Base-by-base conservation (phyloP, 2,329 filamentous ascomycete genomes). In the Sarocladium strictum region DNA sequence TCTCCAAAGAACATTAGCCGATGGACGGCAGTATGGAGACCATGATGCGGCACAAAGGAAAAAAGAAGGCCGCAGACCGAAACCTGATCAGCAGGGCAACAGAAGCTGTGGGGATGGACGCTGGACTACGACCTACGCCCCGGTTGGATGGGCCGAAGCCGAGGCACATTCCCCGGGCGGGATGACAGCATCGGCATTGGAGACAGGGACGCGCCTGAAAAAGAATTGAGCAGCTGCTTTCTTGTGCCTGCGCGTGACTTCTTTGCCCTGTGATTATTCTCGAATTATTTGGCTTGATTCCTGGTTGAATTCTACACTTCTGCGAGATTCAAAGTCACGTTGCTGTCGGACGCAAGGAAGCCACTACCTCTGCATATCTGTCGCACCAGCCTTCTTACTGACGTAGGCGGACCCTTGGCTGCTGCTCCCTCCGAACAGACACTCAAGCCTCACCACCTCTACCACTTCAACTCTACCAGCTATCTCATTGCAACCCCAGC, bases 61-160 rank as follows among this genome's bases (percentile, higher is more conserved):
- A 7, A 38, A n/a, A 5, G 6, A 38, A 38, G 12, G 9, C 35
- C 15, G 12, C n/a, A n/a, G n/a, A n/a, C n/a, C n/a, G n/a, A n/a
- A n/a, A n/a, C n/a, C n/a, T n/a, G n/a, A n/a, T n/a, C n/a, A n/a
- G n/a, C n/a, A n/a, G n/a, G n/a, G n/a, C n/a, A n/a, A n/a, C n/a
- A n/a, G n/a, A n/a, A n/a, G n/a, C n/a, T n/a, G n/a, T n/a, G n/a
- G n/a, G n/a, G n/a, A n/a, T n/a, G n/a, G n/a, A n/a, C n/a, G n/a
- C n/a, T n/a, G n/a, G n/a, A n/a, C n/a, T n/a, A n/a, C 17, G 5
- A 29, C 10, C 10, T 14, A 10, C 29, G 27, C 29, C 12, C 29
- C 47, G 47, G 47, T 51, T 51, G n/a, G 27, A 51, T 51, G 52
- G 40, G 52, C 52, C 52, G 52, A 24, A 53, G 33, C 52, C 52